Evolutionary conservation across 75 land plant species (phyloP), one percentile per base, ranked within the genome.

Genomic region (Chamaecyparis obtusa): DNA sequence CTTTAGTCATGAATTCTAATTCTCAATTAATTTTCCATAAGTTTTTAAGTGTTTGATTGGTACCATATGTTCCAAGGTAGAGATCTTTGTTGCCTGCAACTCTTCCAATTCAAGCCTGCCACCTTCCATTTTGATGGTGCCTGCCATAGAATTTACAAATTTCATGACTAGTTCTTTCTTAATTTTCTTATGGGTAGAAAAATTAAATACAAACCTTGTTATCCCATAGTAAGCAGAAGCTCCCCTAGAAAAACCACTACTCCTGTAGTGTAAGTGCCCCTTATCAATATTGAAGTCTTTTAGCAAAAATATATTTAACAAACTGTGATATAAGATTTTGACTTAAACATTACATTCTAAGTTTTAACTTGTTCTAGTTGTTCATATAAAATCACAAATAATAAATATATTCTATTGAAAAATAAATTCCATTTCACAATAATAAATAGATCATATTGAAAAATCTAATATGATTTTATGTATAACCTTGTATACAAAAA

Each of bases 11-110:
- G n/a, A n/a, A n/a, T n/a, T 60, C 5, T 2, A 60, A 21, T 49
- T 49, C 54, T 49, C 54, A 49, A 49, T 11, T 49, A 49, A 49
- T 49, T 49, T 49, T 9, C 54, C 54, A 49, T 49, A 39, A 11
- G 1, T 11, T 51, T 51, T 13, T 1, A 14, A 51, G 55, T 51
- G 55, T 51, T 51, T 51, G 74, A 39, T 39, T 1, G 71, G 93
- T 88, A 97, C 99, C 94, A 89, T 92, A 95, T 37, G 96, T 95
- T 37, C 99, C 99, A 3, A 97, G 93, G 86, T 97, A 97, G 13
- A 97, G 92, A 88, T 97, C 99, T 82, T 95, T 97, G 93, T 97
- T 97, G 64, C 96, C 99, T 1, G 96, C 97, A 37, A 97, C 97
- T 76, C 99, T 93, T 43, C 99, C 99, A 54, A 97, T 95, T 81